Evolutionary conservation across 768 basidiomycete genomes (phyloP).

Genomic region (Pleurotus salmoneostramineus): DNA sequence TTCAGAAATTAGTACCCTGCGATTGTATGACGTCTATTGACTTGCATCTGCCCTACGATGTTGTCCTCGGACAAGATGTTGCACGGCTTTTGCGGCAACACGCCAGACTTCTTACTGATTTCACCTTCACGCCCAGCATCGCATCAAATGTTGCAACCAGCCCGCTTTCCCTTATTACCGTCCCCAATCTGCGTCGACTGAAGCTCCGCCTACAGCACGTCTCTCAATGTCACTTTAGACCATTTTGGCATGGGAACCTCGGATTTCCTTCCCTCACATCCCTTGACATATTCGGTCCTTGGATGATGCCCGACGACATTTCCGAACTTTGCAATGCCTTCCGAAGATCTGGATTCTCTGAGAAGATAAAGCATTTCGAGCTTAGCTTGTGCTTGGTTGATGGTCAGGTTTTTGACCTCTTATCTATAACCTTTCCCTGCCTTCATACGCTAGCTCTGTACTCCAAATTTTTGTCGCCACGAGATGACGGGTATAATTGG

Average conservation of each 20-base stretch:
- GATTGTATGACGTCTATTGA: background rate
- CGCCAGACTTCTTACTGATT: too few relatives aligned
- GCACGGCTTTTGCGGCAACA: too few relatives aligned
- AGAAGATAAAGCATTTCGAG: background rate
- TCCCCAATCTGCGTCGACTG: background rate
- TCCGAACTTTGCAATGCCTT: background rate
- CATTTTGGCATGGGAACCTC: background rate
- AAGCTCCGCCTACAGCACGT: background rate
- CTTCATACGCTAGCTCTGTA: background rate
- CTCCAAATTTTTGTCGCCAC: background rate
- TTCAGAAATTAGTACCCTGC: background rate
- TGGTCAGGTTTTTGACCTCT: background rate
- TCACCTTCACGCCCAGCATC: background rate
- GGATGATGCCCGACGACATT: background rate
- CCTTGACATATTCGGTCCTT: background rate
- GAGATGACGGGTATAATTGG: background rate
- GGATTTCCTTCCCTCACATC: background rate
- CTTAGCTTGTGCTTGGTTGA: background rate
- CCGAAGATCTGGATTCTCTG: background rate
- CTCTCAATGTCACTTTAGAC: background rate
- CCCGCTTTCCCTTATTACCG: background rate
- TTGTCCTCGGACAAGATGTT: too few relatives aligned
- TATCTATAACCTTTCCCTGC: background rate
- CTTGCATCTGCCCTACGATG: background rate
- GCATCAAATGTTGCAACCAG: background rate